Conservation (phyloP, 345 rosid species). For the Reutealis trisperma region DNA sequence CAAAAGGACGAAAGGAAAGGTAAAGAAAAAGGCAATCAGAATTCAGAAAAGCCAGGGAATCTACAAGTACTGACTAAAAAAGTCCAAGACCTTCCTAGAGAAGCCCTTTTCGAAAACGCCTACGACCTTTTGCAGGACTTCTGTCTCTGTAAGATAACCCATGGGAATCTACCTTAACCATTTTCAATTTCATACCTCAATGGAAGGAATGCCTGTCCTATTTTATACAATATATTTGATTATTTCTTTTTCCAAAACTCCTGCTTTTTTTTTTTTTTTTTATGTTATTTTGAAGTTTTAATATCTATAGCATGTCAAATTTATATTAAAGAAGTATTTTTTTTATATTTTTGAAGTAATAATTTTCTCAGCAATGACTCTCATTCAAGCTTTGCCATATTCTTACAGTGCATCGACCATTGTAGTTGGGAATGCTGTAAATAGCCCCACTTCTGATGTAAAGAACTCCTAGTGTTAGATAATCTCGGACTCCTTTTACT, state of each 20-base stretch:
- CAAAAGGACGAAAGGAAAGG: conserved; percentile 15
- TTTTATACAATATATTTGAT: no score
- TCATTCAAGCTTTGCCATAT: neutral
- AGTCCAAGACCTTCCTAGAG: conserved; percentile 14
- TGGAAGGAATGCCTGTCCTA: neutral
- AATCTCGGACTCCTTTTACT: no score
- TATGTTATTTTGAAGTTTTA: no score
- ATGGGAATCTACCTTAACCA: conserved; percentile 16
- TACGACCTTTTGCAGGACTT: conserved; percentile 25
- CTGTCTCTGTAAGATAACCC: conserved; percentile 4
- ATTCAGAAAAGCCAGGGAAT: conserved; percentile 32
- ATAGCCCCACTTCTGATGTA: neutral
- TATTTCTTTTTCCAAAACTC: no score
- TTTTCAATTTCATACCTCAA: neutral
- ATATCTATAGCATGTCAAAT: no score
- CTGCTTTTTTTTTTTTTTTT: no score
- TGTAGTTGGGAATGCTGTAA: no score
- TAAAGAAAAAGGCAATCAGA: neutral
- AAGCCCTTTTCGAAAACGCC: conserved; percentile 22
- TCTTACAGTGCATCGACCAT: no score
- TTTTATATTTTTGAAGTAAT: no score
- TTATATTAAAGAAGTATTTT: no score
- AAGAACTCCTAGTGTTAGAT: no score
- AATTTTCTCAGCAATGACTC: no score
- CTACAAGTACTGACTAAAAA: conserved; percentile 17